Base-by-base conservation (phyloP, 1,284 basidiomycete species). In the Porodaedalea pini region DNA sequence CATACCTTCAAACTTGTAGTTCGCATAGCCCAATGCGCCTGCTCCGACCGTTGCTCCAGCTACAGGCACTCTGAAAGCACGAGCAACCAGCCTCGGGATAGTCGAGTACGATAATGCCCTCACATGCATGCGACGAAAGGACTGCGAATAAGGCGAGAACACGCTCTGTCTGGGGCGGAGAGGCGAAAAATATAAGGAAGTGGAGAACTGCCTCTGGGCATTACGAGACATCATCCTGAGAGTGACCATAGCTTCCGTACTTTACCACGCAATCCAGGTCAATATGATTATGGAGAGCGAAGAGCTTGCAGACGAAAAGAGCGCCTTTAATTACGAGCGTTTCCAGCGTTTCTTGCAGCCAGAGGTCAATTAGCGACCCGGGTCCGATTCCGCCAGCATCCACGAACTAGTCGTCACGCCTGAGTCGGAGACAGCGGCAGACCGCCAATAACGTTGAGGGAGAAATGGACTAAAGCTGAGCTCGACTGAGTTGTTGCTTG, bases 1-100 rank as follows among this genome's bases (percentile, higher is more conserved):
- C 83, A 63, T 61, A 92, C 93, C 91, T 76, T 97, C 93, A 65
- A 94, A 86, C 74, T 92, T 93, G 76, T 94, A 95, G 69, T 94
- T 94, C 15, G 92, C 93, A 71, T 95, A 96, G 4, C 90, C 90
- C 57, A 94, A 75, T 0, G 91, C 88, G n/a, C 94, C 93, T 1
- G 88, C 93, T 10, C 93, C 92, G 21, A 93, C 82, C 0, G 91
- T 91, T 21, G 85, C 88, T 11, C 88, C 90, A 31, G 91, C 92
- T 61, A 92, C 79, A 32, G 92, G 92, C 1, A 95, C 84, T 52
- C 88, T 78, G 68, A 95, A 92, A 0, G 92, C 92, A 41, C 91
- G 78, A 0, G 86, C 84, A 47, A 94, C 81, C 63, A 94, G 89
- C 61, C 84, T 78, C 11, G 92, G 92, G 54, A 94, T 86, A 8